phyloP scores from a whole-genome alignment of 495 filamentous ascomycete genomes.

The Trichoderma orchidacearum region DNA sequence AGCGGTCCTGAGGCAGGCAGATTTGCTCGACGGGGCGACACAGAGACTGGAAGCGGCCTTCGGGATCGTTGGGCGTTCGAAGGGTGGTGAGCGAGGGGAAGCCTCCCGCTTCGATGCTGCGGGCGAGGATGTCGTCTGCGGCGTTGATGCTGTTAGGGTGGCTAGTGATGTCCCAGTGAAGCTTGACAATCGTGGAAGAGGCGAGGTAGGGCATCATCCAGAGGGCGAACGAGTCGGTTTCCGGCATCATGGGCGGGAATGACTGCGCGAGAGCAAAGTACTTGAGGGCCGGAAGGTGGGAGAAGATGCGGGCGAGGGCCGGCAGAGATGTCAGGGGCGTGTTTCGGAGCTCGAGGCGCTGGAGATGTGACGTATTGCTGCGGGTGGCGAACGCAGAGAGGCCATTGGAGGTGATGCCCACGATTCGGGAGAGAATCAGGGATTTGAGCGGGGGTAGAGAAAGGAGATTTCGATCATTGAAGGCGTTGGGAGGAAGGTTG shows the following conservation, averaged over 20 bases:
- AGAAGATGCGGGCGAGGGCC: constrained; percentile 61
- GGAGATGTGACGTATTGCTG: constrained; percentile 38
- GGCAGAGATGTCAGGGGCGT: constrained; percentile 51
- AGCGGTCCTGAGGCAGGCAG: constrained; percentile 22
- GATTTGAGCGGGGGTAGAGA: constrained; percentile 59
- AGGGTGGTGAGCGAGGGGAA: constrained; percentile 59
- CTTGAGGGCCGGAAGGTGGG: constrained; percentile 46
- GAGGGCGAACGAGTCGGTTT: constrained; percentile 36
- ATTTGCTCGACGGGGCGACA: constrained; percentile 41
- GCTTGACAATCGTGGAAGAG: constrained; percentile 46
- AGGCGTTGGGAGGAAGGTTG: constrained; percentile 54
- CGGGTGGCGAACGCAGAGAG: constrained; percentile 58
- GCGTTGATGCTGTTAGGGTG: constrained; percentile 21
- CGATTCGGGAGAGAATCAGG: constrained; percentile 61
- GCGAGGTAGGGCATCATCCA: constrained; percentile 57
- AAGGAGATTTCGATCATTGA: constrained; percentile 55
- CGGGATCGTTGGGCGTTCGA: constrained; percentile 60
- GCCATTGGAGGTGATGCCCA: constrained; percentile 65
- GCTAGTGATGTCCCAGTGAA: constrained; percentile 73
- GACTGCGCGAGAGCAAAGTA: constrained; percentile 61
- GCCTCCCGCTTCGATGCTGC: constrained; percentile 51
- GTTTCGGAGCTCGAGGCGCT: constrained; percentile 50
- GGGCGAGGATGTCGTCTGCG: constrained; percentile 60
- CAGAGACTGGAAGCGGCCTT: constrained; percentile 57
- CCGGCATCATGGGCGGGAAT: constrained; percentile 42